These are phyloP conservation scores for Calophaca sinica DNA, from an alignment of 306 rosid species.

Conservation along the genomic window DNA sequence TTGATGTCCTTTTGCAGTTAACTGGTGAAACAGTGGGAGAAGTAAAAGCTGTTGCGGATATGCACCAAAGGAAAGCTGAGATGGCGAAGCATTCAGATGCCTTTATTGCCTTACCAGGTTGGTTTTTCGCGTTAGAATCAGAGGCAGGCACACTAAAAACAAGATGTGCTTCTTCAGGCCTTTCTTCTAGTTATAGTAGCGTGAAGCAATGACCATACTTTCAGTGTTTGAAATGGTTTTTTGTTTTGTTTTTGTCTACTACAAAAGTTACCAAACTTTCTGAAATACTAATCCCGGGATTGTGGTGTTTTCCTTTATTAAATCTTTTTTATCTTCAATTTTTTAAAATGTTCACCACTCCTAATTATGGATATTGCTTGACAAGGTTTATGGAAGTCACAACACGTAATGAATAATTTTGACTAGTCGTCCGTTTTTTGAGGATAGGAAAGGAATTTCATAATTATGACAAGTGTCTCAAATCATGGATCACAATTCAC, in stretches of 20 bases:
- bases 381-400: constrained; percentile 48
- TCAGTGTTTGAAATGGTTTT: constrained; percentile 37
- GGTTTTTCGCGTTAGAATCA: neutral
- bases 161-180: constrained; percentile 36
- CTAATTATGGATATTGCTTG: constrained; percentile 44
- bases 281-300: constrained; percentile 34
- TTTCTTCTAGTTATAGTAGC: too few species aligned
- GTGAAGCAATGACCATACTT: too few species aligned
- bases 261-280: constrained; percentile 55
- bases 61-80: constrained; percentile 99
- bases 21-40: constrained; percentile 99
- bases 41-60: constrained; percentile 94
- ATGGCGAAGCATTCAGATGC: constrained; percentile 99
- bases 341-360: constrained; percentile 43
- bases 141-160: neutral
- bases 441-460: constrained; percentile 37
- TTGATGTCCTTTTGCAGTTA: constrained; percentile 62
- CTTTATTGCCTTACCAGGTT: constrained; percentile 99
- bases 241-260: constrained; percentile 2
- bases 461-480: constrained; percentile 1
- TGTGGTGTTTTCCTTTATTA: constrained; percentile 36
- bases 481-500: neutral
- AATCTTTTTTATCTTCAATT: constrained; percentile 39
- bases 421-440: constrained; percentile 47
- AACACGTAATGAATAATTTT: constrained; percentile 42